Conservation (phyloP, 129 eudicot genomes). For the Flaveria brownii region DNA sequence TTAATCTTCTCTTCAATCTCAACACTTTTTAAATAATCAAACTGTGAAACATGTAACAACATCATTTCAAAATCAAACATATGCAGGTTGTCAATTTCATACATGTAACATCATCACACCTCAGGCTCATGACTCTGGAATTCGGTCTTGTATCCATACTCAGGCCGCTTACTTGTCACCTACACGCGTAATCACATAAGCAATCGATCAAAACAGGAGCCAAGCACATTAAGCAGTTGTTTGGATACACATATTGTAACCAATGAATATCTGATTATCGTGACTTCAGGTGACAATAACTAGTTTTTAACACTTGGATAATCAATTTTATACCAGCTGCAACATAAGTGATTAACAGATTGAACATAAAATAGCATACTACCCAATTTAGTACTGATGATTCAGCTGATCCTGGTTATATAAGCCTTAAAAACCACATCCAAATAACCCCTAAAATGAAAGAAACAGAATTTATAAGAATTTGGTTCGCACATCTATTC, state of each 20-base stretch:
- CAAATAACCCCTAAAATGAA: not conserved
- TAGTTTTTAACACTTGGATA: too few species aligned
- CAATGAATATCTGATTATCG: too few species aligned
- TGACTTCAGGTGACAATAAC: too few species aligned
- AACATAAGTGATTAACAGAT: too few species aligned
- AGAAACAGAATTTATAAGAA: not conserved
- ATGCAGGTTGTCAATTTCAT: constrained; percentile 5
- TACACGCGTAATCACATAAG: constrained; percentile 22
- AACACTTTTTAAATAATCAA: constrained; percentile 80
- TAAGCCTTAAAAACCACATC: too few species aligned
- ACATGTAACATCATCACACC: constrained; percentile 37
- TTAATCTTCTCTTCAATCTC: constrained; percentile 89
- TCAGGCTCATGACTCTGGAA: constrained; percentile 96
- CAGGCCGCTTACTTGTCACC: constrained; percentile 48
- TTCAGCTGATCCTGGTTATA: too few species aligned
- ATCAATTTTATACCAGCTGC: too few species aligned
- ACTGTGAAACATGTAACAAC: constrained; percentile 45
- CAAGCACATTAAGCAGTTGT: not conserved
- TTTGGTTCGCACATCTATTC: constrained; percentile 52
- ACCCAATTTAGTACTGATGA: too few species aligned
- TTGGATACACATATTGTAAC: too few species aligned
- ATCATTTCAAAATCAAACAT: not conserved
- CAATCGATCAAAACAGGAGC: not conserved
- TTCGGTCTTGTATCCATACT: constrained; percentile 75
- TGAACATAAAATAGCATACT: too few species aligned